Base-by-base conservation (phyloP, 2,329 filamentous ascomycete genomes). In the Hypoxylon sp. region DNA sequence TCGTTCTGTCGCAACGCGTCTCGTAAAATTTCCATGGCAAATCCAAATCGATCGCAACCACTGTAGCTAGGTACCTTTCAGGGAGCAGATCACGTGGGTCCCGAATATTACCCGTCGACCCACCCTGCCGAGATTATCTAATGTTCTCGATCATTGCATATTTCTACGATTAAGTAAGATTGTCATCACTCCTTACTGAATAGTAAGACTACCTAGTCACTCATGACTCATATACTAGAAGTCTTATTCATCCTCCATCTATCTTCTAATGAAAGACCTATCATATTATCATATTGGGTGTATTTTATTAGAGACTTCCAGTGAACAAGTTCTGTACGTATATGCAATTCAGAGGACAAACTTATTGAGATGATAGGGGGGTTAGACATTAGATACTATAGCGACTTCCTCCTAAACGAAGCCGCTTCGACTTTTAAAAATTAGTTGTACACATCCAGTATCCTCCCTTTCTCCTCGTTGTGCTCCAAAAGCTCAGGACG, bases 341-440 rank as follows among this genome's bases (percentile, higher is more conserved):
- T n/a, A n/a, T n/a, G n/a, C n/a, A n/a, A n/a, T 46, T 46, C 43
- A 46, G 17, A 22, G 4, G 17, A 17, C 22, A 5, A 8, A n/a
- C 10, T 46, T 13, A 46, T 6, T 24, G 44, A 44, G 24, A 54
- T 46, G 26, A 53, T 59, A 22, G 26, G 5, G 13, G 4, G 26
- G 56, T 56, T 67, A 67, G 51, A 67, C 61, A 67, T 67, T 67
- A 67, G 34, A 50, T 67, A 57, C 57, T 64, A 64, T 54, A 50
- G 30, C 53, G 60, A 48, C 56, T 59, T 19, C 55, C 15, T 30
- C n/a, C n/a, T n/a, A n/a, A 26, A 22, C 37, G n/a, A 47, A 62
- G 61, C 54, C 61, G 7, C 47, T 15, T 49, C 26, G 26, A 59
- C 47, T 52, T 26, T 26, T 26, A 47, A 49, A 59, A 24, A 56